Evolutionary conservation across 176 grass and related monocot species (phyloP).

Genomic region (Oryza australiensis): DNA sequence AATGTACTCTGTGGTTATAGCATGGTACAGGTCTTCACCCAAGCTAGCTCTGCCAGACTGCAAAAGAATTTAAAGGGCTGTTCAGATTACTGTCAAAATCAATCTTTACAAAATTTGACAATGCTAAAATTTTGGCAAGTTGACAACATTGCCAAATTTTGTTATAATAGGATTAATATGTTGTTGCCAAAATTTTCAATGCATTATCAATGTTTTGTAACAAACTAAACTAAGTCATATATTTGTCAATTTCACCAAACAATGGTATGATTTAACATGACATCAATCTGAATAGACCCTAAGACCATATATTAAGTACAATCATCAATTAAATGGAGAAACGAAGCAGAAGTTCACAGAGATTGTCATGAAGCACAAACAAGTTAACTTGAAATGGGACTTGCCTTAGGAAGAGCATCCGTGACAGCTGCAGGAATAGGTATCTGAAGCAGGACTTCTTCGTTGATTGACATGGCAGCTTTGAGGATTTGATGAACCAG

Average conservation of each 20-base stretch:
- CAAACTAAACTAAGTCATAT: too few relatives aligned
- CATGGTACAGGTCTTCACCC: constrained; percentile 79
- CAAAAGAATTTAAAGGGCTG: constrained; percentile 13
- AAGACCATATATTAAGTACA: background rate
- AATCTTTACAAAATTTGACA: too few relatives aligned
- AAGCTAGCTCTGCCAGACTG: constrained; percentile 95
- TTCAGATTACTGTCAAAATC: too few relatives aligned
- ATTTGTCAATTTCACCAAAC: too few relatives aligned
- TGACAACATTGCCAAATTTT: too few relatives aligned
- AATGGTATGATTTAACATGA: too few relatives aligned
- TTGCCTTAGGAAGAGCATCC: constrained; percentile 92
- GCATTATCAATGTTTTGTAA: too few relatives aligned
- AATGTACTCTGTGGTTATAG: constrained; percentile 71
- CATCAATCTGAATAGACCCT: too few relatives aligned
- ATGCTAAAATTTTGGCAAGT: too few relatives aligned
- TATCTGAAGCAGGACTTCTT: constrained; percentile 82
- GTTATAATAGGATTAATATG: too few relatives aligned
- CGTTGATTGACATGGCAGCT: constrained; percentile 91
- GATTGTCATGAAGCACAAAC: background rate
- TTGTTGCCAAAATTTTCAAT: too few relatives aligned
- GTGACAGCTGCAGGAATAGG: constrained; percentile 63
- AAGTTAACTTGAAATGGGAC: constrained; percentile 15
- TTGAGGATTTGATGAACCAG: constrained; percentile 95
- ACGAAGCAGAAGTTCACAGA: background rate
- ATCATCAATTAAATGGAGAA: background rate